Percentiles rank a stretch among this genome's conserved stretches.
Evolutionary conservation across 345 rosid genomes (phyloP).

Genomic region (Acer negundo): DNA sequence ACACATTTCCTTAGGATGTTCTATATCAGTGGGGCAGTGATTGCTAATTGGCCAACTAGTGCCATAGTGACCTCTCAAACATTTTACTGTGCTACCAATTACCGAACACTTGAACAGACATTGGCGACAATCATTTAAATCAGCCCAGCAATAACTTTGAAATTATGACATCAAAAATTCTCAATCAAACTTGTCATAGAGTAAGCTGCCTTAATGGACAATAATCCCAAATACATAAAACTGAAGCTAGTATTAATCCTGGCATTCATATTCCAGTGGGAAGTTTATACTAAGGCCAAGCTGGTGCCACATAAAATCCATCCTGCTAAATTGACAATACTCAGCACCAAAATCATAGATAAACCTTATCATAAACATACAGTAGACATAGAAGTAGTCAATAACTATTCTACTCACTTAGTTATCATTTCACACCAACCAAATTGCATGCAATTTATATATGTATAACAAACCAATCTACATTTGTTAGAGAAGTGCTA

Average conservation of each 20-base stretch:
- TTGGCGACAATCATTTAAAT: neutral
- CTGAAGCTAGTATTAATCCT: neutral
- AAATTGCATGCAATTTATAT: neutral
- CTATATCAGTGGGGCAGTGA: neutral
- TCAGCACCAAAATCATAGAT: neutral
- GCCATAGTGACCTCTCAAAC: neutral
- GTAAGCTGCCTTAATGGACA: neutral
- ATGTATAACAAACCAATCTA: neutral
- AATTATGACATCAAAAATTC: neutral
- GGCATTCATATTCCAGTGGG: neutral
- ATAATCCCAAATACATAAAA: neutral
- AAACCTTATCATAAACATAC: neutral
- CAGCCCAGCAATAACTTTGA: neutral
- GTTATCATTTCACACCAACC: neutral
- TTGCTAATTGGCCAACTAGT: neutral
- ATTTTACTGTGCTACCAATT: neutral
- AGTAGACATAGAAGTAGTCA: neutral
- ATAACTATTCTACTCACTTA: neutral
- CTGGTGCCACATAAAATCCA: neutral
- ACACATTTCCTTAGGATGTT: too few species aligned
- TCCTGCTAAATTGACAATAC: neutral
- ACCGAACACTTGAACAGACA: neutral
- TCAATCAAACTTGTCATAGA: slow-evolving; percentile 1
- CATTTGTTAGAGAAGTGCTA: neutral
- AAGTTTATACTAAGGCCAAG: neutral